These are phyloP conservation scores for Hibiscus tridactylites DNA, from an alignment of 345 rosid species.

Conservation along the genomic window DNA sequence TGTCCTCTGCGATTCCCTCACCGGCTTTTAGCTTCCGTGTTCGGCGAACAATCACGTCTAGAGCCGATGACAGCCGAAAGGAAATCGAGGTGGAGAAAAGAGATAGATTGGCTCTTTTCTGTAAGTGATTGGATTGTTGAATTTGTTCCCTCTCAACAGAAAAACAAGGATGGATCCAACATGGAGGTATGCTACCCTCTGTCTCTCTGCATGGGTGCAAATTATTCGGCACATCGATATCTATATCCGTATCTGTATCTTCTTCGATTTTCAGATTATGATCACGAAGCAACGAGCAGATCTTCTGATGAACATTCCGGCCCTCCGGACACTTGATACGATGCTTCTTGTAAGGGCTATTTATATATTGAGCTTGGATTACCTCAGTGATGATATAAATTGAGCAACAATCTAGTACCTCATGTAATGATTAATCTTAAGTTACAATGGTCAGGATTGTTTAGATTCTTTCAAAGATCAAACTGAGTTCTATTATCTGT, in stretches of 20 bases:
- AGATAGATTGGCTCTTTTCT: constrained; percentile 60
- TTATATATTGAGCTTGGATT: neutral
- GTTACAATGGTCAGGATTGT: constrained; percentile 46
- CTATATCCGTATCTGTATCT: neutral
- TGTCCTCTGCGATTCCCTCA: neutral
- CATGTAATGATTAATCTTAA: neutral
- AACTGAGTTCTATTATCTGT: constrained; percentile 63
- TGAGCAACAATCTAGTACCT: neutral
- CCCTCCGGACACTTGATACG: constrained; percentile 83
- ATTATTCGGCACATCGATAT: neutral
- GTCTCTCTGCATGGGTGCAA: too few species aligned
- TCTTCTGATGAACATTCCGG: constrained; percentile 90
- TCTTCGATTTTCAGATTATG: constrained; percentile 53
- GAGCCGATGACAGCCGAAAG: constrained; percentile 62
- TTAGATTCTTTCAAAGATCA: constrained; percentile 76
- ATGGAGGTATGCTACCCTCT: constrained; percentile 37
- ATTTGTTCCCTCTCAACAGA: constrained; percentile 56
- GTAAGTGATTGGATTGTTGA: constrained; percentile 68
- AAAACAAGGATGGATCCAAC: constrained; percentile 40
- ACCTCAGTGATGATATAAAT: too few species aligned
- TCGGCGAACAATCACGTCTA: constrained; percentile 39
- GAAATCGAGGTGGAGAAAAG: constrained; percentile 55
- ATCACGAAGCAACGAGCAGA: constrained; percentile 68
- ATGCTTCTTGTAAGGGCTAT: constrained; percentile 72
- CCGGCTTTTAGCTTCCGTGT: constrained; percentile 30